Evolutionary conservation across 2,329 filamentous ascomycete genomes (phyloP).

Genomic region (Didymella pomorum): DNA sequence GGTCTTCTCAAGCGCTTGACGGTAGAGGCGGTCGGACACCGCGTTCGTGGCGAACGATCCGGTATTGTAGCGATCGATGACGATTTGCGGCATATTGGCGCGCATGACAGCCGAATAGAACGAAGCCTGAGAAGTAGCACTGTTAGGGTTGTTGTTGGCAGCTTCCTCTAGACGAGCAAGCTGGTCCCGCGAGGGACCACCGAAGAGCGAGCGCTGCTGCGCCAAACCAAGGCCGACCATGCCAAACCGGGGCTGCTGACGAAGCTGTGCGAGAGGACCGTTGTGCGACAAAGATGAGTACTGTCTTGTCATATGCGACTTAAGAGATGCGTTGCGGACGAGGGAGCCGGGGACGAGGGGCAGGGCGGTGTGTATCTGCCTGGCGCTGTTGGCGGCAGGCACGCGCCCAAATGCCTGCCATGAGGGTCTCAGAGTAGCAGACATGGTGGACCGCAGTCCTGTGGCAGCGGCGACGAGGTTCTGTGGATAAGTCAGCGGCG

Average conservation of each 20-base stretch:
- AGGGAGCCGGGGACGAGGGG: slow-evolving; percentile 48
- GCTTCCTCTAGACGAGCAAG: slow-evolving; percentile 88
- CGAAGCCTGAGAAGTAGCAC: slow-evolving; percentile 86
- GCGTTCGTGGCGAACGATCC: slow-evolving; percentile 84
- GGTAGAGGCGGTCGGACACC: slow-evolving; percentile 79
- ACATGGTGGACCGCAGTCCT: slow-evolving; percentile 54
- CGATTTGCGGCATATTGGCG: slow-evolving; percentile 91
- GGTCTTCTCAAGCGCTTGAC: slow-evolving; percentile 73
- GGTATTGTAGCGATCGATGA: slow-evolving; percentile 88
- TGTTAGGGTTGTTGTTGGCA: slow-evolving; percentile 90
- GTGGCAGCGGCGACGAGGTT: slow-evolving; percentile 52
- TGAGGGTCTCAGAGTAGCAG: slow-evolving; percentile 46
- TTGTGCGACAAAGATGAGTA: slow-evolving; percentile 53
- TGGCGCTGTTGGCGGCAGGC: slow-evolving; percentile 29
- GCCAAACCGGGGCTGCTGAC: slow-evolving; percentile 40
- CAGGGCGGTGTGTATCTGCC: slow-evolving; percentile 34
- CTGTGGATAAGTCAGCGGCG: slow-evolving; percentile 46
- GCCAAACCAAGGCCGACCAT: slow-evolving; percentile 50
- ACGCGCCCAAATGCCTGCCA: slow-evolving; percentile 42
- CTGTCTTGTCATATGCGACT: slow-evolving; percentile 37
- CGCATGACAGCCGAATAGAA: slow-evolving; percentile 92
- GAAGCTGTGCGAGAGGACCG: slow-evolving; percentile 42
- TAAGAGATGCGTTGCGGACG: slow-evolving; percentile 38
- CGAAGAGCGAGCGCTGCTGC: slow-evolving; percentile 57
- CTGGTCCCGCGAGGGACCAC: slow-evolving; percentile 62